These are phyloP conservation scores for Sclerotiophoma versabilis DNA, from an alignment of 2,329 filamentous ascomycete genomes.

Conservation along the genomic window DNA sequence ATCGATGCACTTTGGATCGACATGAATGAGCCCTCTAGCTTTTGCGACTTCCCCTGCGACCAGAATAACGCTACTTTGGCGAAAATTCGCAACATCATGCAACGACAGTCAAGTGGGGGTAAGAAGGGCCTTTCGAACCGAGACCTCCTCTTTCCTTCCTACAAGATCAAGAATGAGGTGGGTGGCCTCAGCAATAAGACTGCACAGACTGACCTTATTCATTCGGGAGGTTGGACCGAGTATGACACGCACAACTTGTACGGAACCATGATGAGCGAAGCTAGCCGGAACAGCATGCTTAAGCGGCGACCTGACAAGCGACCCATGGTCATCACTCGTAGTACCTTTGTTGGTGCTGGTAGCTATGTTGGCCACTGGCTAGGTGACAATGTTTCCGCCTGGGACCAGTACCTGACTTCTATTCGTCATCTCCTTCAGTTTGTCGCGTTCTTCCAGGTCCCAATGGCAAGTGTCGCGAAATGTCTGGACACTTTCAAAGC, in stretches of 20 bases:
- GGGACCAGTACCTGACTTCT: conserved; percentile 53
- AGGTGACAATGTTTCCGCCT: conserved; percentile 59
- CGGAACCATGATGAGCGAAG: conserved; percentile 75
- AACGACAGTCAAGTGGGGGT: conserved; percentile 43
- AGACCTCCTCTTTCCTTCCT: conserved; percentile 69
- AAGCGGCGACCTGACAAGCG: conserved; percentile 69
- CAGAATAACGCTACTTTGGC: conserved; percentile 44
- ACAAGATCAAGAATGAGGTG: conserved; percentile 68
- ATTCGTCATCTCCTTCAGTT: conserved; percentile 54
- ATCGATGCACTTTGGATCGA: conserved; percentile 69
- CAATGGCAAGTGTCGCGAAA: conserved; percentile 43
- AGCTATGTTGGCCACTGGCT: conserved; percentile 65
- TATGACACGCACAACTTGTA: conserved; percentile 82
- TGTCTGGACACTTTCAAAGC: background rate
- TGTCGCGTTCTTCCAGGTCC: conserved; percentile 54
- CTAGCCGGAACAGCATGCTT: conserved; percentile 72
- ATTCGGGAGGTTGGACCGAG: conserved; percentile 70
- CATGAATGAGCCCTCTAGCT: conserved; percentile 44
- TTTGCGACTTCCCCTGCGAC: conserved; percentile 56
- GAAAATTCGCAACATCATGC: conserved; percentile 10
- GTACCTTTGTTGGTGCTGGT: conserved; percentile 77
- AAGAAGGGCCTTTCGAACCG: conserved; percentile 66
- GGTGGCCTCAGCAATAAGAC: conserved; percentile 56
- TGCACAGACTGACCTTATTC: conserved; percentile 70
- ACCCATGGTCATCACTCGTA: conserved; percentile 77